Evolutionary conservation across 176 grass and related monocot species (phyloP).

Genomic region (Phoenix dactylifera): DNA sequence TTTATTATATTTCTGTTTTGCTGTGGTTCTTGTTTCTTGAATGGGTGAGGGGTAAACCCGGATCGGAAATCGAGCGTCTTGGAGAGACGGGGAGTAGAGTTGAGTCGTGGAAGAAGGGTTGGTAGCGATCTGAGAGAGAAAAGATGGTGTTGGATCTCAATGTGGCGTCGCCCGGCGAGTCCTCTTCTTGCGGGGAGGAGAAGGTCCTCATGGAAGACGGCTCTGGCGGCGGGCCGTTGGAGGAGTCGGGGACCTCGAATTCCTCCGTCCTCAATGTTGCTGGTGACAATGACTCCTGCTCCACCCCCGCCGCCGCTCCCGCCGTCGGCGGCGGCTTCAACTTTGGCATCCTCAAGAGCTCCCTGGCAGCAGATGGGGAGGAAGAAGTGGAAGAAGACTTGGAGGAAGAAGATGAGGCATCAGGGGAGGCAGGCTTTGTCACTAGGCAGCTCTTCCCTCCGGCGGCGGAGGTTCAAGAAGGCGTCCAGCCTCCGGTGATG

Average conservation of each 20-base stretch:
- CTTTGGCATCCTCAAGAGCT: conserved; percentile 29
- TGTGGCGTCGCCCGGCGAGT: conserved; percentile 48
- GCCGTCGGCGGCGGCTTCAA: conserved; percentile 11
- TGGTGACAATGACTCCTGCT: neutral
- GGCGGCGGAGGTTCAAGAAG: neutral
- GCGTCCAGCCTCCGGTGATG: conserved; percentile 1
- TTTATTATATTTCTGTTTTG: no score
- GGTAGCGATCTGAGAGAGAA: no score
- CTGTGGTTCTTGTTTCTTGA: no score
- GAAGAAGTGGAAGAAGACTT: conserved; percentile 18
- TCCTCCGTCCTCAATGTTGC: conserved; percentile 43
- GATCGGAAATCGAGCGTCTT: no score
- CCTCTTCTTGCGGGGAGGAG: neutral
- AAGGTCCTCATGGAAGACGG: no score
- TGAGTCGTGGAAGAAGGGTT: no score
- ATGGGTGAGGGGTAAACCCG: no score
- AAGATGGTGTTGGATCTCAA: conserved; percentile 95
- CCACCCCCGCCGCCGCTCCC: conserved; percentile 2
- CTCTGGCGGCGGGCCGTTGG: neutral
- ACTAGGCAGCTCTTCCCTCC: conserved; percentile 70
- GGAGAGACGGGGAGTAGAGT: no score
- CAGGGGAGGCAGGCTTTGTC: conserved; percentile 14
- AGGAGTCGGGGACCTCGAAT: conserved; percentile 42
- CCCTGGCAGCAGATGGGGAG: neutral
- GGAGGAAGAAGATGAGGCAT: conserved; percentile 15